Conservation (phyloP, 2,329 filamentous ascomycete genomes). For the Fulvia fulva region DNA sequence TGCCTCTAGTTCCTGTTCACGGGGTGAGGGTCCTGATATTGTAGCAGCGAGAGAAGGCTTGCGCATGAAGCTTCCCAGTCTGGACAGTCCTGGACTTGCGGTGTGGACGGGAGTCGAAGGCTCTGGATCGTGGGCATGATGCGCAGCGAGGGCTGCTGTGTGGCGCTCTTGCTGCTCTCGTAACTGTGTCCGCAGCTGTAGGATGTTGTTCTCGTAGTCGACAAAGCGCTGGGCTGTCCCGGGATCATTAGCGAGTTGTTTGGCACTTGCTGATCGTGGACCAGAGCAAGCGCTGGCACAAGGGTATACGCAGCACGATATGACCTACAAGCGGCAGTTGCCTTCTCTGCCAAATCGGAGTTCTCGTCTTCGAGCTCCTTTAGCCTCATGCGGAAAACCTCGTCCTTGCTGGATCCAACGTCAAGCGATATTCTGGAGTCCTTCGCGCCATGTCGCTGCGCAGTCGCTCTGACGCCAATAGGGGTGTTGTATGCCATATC, state of each 20-base stretch:
- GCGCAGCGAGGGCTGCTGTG: slow-evolving; percentile 15
- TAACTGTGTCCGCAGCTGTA: slow-evolving; percentile 50
- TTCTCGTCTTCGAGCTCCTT: slow-evolving; percentile 69
- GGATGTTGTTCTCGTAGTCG: slow-evolving; percentile 76
- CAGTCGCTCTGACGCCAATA: slow-evolving; percentile 23
- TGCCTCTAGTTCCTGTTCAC: slow-evolving; percentile 52
- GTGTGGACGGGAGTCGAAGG: slow-evolving; percentile 23
- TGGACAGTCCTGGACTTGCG: slow-evolving; percentile 32
- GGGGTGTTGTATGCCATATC: slow-evolving; percentile 24
- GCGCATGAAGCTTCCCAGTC: slow-evolving; percentile 44
- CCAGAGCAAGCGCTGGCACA: not conserved
- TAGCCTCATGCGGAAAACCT: slow-evolving; percentile 35
- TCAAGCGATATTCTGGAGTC: slow-evolving; percentile 49
- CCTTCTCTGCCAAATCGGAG: slow-evolving; percentile 65
- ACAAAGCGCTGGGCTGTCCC: slow-evolving; percentile 50
- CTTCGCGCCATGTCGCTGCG: slow-evolving; percentile 28
- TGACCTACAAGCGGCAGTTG: slow-evolving; percentile 55
- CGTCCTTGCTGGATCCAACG: slow-evolving; percentile 42
- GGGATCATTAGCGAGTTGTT: not conserved
- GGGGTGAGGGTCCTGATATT: slow-evolving; percentile 26
- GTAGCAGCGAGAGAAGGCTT: slow-evolving; percentile 36
- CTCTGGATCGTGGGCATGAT: slow-evolving; percentile 2
- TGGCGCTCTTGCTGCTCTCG: slow-evolving; percentile 27
- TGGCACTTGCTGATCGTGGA: not conserved
- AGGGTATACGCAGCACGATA: not conserved